Conservation (phyloP, 179 eudicot genomes). For the Nepenthes alata region DNA sequence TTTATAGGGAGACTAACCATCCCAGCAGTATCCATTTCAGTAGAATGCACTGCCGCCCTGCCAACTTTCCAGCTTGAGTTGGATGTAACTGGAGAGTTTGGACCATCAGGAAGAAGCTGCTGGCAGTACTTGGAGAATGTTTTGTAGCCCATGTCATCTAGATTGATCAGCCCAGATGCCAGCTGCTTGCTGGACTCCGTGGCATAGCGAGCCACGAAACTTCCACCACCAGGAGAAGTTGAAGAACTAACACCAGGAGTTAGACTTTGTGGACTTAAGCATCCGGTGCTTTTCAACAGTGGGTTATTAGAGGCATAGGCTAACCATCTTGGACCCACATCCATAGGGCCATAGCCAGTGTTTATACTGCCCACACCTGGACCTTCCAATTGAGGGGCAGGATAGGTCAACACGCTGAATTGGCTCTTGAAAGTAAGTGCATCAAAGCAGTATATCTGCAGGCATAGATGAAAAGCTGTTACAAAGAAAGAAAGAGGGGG, state of each 20-base stretch:
- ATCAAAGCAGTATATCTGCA: conserved; percentile 92
- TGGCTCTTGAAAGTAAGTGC: conserved; percentile 74
- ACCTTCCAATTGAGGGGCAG: conserved; percentile 58
- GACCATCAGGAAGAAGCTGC: conserved; percentile 66
- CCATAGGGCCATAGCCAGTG: conserved; percentile 88
- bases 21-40: conserved; percentile 66
- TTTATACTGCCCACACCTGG: conserved; percentile 55
- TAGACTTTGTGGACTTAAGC: conserved; percentile 79
- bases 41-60: conserved; percentile 33
- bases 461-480: conserved; percentile 9
- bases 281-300: conserved; percentile 49
- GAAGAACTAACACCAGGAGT: conserved; percentile 82
- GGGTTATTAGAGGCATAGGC: conserved; percentile 81
- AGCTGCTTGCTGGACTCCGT: conserved; percentile 89
- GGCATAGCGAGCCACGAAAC: conserved; percentile 72
- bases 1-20: conserved; percentile 35
- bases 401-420: conserved; percentile 79
- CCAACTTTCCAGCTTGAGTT: conserved; percentile 50
- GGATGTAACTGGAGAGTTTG: conserved; percentile 48
- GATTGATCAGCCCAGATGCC: conserved; percentile 63
- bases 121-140: conserved; percentile 66
- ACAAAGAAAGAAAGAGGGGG: background rate
- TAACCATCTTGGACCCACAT: conserved; percentile 91
- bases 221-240: conserved; percentile 68
- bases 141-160: conserved; percentile 83